These are phyloP conservation scores for Pilasporangium apinafurcum DNA, from an alignment of 352 stramenopile species.

Conservation along the genomic window DNA sequence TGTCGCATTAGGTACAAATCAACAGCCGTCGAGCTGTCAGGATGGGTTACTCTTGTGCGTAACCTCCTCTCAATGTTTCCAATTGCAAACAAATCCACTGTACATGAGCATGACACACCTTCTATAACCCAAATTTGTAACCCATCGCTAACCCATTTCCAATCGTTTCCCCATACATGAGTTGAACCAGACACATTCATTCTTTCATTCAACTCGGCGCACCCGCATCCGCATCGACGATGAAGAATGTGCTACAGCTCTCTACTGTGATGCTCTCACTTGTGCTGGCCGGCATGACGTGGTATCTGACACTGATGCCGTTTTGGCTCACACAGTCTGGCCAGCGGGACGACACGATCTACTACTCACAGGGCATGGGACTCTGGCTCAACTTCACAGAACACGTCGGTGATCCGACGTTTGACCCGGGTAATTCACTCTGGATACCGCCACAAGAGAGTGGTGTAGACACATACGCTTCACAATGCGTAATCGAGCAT, in stretches of 20 bases:
- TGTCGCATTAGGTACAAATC: too few relatives aligned
- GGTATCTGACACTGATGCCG: slow-evolving; percentile 67
- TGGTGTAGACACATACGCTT: slow-evolving; percentile 39
- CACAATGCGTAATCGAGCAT: slow-evolving; percentile 37
- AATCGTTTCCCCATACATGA: too few relatives aligned
- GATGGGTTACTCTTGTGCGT: too few relatives aligned
- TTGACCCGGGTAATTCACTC: slow-evolving; percentile 72
- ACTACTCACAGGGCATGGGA: slow-evolving; percentile 74
- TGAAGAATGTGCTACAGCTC: slow-evolving; percentile 39
- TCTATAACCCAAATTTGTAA: too few relatives aligned
- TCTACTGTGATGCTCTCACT: slow-evolving; percentile 43
- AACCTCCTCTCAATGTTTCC: neutral
- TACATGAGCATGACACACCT: too few relatives aligned
- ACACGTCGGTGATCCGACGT: slow-evolving; percentile 54
- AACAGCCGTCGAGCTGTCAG: too few relatives aligned
- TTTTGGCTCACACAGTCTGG: slow-evolving; percentile 64
- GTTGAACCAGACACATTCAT: too few relatives aligned
- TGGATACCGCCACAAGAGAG: slow-evolving; percentile 66
- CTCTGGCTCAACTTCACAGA: slow-evolving; percentile 83
- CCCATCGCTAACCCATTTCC: too few relatives aligned
- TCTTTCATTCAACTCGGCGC: too few relatives aligned
- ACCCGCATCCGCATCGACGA: too few relatives aligned
- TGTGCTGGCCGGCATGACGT: slow-evolving; percentile 38
- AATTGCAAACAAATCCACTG: too few relatives aligned
- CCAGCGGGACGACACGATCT: slow-evolving; percentile 24